Percentiles rank a stretch among this genome's conserved stretches.
Evolutionary conservation across 1,284 basidiomycete genomes (phyloP).

Genomic region (Pseudozyma sp.): DNA sequence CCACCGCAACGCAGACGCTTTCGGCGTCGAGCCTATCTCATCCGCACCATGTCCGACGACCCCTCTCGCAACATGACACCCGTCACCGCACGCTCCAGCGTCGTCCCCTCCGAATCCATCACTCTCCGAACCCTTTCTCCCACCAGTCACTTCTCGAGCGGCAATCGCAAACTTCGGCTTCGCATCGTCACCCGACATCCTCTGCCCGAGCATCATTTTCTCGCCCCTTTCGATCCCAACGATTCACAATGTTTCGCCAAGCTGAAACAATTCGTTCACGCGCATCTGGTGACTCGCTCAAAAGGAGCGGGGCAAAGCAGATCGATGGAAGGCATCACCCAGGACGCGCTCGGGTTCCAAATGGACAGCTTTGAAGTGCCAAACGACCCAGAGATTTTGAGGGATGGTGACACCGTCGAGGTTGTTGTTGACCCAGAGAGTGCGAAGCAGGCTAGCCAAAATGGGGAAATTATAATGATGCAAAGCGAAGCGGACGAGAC

Average conservation of each 20-base stretch:
- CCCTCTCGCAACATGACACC: slow-evolving; percentile 16
- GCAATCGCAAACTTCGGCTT: slow-evolving; percentile 23
- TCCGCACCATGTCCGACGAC: slow-evolving; percentile 23
- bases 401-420: slow-evolving; percentile 43
- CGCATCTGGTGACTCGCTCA: slow-evolving; percentile 3
- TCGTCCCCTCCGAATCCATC: slow-evolving; percentile 18
- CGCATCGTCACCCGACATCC: slow-evolving; percentile 31
- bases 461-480: background rate
- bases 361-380: slow-evolving; percentile 41
- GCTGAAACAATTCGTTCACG: slow-evolving; percentile 27
- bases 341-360: slow-evolving; percentile 9
- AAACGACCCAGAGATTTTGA: slow-evolving; percentile 37
- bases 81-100: slow-evolving; percentile 25
- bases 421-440: slow-evolving; percentile 6
- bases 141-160: background rate
- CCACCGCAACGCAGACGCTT: no score
- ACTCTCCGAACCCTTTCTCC: background rate
- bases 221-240: slow-evolving; percentile 33
- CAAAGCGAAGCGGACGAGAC: slow-evolving; percentile 8
- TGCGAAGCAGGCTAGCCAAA: background rate
- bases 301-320: background rate
- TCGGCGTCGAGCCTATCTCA: background rate
- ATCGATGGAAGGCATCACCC: background rate
- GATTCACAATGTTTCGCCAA: slow-evolving; percentile 9
- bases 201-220: slow-evolving; percentile 40